Conservation (phyloP, 2,329 filamentous ascomycete genomes). For the Sphaerulina musiva region DNA sequence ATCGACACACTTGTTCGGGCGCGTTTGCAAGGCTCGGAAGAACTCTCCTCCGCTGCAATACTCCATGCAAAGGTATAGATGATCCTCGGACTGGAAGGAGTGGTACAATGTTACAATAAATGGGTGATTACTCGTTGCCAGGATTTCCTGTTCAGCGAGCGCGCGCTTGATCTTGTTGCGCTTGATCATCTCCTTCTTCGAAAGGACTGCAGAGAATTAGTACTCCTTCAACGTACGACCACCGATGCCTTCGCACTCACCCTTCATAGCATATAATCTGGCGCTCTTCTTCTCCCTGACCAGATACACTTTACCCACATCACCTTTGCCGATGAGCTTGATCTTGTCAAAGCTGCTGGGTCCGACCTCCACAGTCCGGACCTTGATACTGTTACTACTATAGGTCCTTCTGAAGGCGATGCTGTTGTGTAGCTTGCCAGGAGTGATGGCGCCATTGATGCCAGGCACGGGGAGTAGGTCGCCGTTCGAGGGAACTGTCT, state of each 20-base stretch:
- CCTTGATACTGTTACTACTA: constrained; percentile 98
- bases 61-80: constrained; percentile 99
- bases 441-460: constrained; percentile 57
- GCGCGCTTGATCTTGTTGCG: constrained; percentile 99
- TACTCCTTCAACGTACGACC: background rate
- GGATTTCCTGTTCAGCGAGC: constrained; percentile 92
- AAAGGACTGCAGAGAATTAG: constrained; percentile 60
- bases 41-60: constrained; percentile 99
- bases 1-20: constrained; percentile 92
- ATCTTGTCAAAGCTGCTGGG: constrained; percentile 98
- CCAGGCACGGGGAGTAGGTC: constrained; percentile 35
- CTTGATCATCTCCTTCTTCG: constrained; percentile 99
- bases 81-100: constrained; percentile 97
- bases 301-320: constrained; percentile 96
- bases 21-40: constrained; percentile 90
- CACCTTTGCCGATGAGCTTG: constrained; percentile 96
- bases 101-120: constrained; percentile 99
- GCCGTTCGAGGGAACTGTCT: constrained; percentile 36
- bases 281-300: constrained; percentile 97
- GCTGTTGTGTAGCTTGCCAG: constrained; percentile 57
- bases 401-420: constrained; percentile 88
- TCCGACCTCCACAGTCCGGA: constrained; percentile 91
- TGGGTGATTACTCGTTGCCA: constrained; percentile 96
- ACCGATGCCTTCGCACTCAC: constrained; percentile 46
- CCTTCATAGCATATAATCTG: constrained; percentile 96